A percentile compares a stretch with the other conserved stretches of the same genome.
Conservation (phyloP, 768 basidiomycete species). For the Daedaleopsis nitida region DNA sequence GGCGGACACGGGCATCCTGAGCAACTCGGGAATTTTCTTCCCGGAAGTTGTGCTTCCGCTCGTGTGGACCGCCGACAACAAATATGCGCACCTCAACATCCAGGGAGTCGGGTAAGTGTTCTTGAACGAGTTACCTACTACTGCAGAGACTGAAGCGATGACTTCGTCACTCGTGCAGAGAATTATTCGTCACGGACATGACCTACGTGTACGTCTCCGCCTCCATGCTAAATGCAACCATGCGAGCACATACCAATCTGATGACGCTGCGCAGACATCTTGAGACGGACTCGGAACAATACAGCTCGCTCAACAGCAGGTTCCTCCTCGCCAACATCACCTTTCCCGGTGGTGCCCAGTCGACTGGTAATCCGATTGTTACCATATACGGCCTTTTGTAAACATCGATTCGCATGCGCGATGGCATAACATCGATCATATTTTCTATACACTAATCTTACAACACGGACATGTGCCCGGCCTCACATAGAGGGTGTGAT, state of each 20-base stretch:
- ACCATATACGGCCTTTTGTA: too few species aligned
- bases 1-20: neutral
- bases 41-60: neutral
- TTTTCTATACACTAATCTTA: too few species aligned
- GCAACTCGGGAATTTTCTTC: neutral
- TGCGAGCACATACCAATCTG: neutral
- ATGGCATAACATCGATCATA: too few species aligned
- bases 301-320: neutral
- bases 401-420: too few species aligned
- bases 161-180: neutral
- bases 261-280: neutral
- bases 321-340: neutral
- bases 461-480: too few species aligned
- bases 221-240: neutral
- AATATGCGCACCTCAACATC: neutral
- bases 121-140: too few species aligned
- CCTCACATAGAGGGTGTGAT: too few species aligned
- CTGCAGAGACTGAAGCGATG: neutral
- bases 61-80: neutral
- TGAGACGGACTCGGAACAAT: slow-evolving; percentile 1
- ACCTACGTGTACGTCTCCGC: neutral
- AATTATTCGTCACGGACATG: neutral
- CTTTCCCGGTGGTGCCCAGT: neutral
- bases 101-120: neutral
- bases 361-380: too few species aligned